Evolutionary conservation across 2,329 filamentous ascomycete species (phyloP).

Genomic region (Fusarium austroafricanum): DNA sequence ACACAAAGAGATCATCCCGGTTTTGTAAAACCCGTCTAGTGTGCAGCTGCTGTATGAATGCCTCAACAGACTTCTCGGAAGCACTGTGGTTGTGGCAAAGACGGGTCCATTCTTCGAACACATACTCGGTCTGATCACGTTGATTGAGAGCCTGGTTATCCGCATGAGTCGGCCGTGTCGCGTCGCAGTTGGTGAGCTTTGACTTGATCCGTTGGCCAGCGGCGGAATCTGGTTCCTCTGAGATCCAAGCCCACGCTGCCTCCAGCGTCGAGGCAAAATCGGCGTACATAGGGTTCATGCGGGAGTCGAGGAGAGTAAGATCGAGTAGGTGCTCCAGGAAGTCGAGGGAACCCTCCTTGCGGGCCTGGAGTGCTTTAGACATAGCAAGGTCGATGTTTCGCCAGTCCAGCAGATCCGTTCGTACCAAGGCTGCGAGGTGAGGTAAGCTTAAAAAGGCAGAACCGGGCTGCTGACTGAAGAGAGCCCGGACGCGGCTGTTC

Average conservation of each 20-base stretch:
- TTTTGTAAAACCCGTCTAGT: constrained; percentile 76
- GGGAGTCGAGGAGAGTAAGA: constrained; percentile 80
- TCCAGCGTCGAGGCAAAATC: constrained; percentile 89
- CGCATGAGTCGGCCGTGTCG: constrained; percentile 54
- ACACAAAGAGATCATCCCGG: constrained; percentile 80
- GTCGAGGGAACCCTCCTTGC: constrained; percentile 78
- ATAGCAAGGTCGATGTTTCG: constrained; percentile 76
- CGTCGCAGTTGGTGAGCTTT: constrained; percentile 62
- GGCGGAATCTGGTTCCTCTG: constrained; percentile 73
- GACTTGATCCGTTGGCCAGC: constrained; percentile 78
- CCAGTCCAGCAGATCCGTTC: constrained; percentile 72
- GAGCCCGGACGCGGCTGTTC: constrained; percentile 65
- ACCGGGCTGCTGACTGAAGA: constrained; percentile 68
- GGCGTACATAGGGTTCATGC: constrained; percentile 81
- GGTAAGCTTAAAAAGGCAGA: constrained; percentile 67
- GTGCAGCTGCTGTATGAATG: constrained; percentile 89
- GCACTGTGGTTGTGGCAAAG: constrained; percentile 82
- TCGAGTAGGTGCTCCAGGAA: constrained; percentile 86
- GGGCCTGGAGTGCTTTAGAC: constrained; percentile 76
- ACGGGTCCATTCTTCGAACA: constrained; percentile 95
- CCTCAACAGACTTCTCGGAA: constrained; percentile 75
- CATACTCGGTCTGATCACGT: constrained; percentile 89
- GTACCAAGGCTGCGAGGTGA: constrained; percentile 67
- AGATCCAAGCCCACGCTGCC: constrained; percentile 83
- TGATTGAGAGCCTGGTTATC: constrained; percentile 66